phyloP scores from a whole-genome alignment of 2,329 filamentous ascomycete species.

The Periconia macrospinosa region DNA sequence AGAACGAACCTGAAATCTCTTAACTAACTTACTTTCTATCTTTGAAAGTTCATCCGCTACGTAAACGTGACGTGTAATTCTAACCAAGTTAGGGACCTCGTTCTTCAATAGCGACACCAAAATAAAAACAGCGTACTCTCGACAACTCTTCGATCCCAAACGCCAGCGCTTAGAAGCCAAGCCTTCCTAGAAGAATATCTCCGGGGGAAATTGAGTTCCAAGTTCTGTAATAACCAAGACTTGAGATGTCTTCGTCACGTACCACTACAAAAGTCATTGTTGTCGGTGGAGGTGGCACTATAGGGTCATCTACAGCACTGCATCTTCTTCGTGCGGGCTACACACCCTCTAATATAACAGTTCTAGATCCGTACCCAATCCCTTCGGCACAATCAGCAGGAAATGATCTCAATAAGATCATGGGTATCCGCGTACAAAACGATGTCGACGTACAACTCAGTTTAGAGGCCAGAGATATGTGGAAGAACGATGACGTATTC shows the following conservation, averaged over 20 bases:
- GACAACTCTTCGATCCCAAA: neutral
- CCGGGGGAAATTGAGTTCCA: neutral
- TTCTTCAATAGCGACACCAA: neutral
- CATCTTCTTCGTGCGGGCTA: constrained; percentile 55
- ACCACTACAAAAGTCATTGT: constrained; percentile 39
- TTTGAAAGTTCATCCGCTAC: neutral
- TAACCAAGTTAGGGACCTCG: neutral
- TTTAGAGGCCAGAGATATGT: constrained; percentile 42
- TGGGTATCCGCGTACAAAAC: constrained; percentile 43
- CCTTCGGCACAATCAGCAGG: constrained; percentile 53
- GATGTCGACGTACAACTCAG: constrained; percentile 42
- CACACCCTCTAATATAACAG: constrained; percentile 48
- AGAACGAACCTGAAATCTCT: neutral
- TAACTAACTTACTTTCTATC: neutral
- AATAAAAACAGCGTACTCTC: neutral
- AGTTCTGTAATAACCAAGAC: neutral
- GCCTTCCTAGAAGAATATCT: neutral
- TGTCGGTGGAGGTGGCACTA: constrained; percentile 56
- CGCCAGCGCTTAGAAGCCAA: neutral
- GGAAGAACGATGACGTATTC: constrained; percentile 51
- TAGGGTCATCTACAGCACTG: constrained; percentile 57
- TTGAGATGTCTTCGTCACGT: constrained; percentile 20
- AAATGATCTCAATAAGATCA: constrained; percentile 57
- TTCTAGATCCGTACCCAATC: constrained; percentile 51
- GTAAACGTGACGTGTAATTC: neutral